Conservation (phyloP, 108 stramenopile species). For the Skeletonema tropicum region DNA sequence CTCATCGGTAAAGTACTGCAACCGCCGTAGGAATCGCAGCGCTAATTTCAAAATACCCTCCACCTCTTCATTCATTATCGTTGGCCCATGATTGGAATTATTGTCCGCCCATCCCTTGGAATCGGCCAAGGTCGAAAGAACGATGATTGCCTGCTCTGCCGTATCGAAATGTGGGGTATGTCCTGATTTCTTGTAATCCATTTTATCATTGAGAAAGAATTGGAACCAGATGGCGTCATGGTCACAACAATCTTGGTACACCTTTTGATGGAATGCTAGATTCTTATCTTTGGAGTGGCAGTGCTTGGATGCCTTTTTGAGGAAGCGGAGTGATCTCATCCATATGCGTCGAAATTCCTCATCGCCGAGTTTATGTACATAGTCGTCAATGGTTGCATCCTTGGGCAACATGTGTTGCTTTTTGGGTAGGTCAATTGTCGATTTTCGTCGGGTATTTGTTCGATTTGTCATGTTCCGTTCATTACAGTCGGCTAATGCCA, state of each 20-base stretch:
- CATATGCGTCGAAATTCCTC: constrained; percentile 12
- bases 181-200: constrained; percentile 7
- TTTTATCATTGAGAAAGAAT: constrained; percentile 11
- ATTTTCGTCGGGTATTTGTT: neutral
- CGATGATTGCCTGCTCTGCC: constrained; percentile 5
- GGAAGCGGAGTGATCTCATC: constrained; percentile 14
- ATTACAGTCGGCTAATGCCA: neutral
- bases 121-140: constrained; percentile 12
- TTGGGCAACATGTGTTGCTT: neutral
- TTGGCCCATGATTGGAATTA: neutral
- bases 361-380: constrained; percentile 5
- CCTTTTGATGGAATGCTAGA: constrained; percentile 15
- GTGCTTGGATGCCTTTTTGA: constrained; percentile 10
- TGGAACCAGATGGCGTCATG: neutral
- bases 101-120: constrained; percentile 8
- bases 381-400: constrained; percentile 2
- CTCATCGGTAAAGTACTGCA: constrained; percentile 7
- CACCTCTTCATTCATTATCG: constrained; percentile 11
- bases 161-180: constrained; percentile 11
- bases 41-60: constrained; percentile 6
- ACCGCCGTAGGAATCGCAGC: neutral
- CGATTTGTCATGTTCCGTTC: neutral
- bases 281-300: neutral
- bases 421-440: neutral
- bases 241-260: constrained; percentile 2